Evolutionary conservation across 1,284 basidiomycete genomes (phyloP).

Genomic region (Puccinia triticina): DNA sequence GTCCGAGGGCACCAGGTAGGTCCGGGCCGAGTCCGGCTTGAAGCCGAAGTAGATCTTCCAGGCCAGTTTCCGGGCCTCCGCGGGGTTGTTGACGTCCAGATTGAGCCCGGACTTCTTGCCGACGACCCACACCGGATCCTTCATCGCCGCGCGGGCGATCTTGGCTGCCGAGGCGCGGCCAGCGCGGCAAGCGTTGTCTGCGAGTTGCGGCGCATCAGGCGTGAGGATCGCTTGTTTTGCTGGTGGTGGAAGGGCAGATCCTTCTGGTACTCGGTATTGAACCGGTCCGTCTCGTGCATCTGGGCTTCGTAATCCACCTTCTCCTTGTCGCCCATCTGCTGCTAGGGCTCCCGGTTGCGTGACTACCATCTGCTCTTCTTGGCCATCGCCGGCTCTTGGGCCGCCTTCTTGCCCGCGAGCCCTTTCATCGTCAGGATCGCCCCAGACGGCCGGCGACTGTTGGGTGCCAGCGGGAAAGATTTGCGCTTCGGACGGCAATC

Average conservation of each 20-base stretch:
- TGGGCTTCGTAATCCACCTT: slow-evolving; percentile 14
- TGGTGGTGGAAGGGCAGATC: background rate
- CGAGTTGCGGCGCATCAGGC: slow-evolving; percentile 21
- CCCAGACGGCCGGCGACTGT: background rate
- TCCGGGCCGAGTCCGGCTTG: slow-evolving; percentile 64
- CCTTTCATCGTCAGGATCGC: slow-evolving; percentile 6
- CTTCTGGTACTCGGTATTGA: background rate
- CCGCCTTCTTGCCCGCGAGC: background rate
- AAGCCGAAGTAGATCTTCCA: slow-evolving; percentile 71
- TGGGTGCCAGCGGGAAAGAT: slow-evolving; percentile 4
- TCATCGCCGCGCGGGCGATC: slow-evolving; percentile 54
- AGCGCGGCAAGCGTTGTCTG: slow-evolving; percentile 43
- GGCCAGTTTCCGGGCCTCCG: slow-evolving; percentile 67
- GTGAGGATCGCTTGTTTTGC: background rate
- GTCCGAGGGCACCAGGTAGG: slow-evolving; percentile 70
- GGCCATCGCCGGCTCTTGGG: background rate
- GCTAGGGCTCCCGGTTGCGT: background rate
- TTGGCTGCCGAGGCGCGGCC: slow-evolving; percentile 52
- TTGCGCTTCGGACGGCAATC: slow-evolving; percentile 69
- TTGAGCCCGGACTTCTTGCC: slow-evolving; percentile 56
- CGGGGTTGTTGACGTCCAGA: slow-evolving; percentile 58
- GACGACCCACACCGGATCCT: slow-evolving; percentile 53
- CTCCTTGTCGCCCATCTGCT: background rate
- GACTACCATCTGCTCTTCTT: slow-evolving; percentile 25
- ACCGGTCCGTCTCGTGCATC: background rate